Conservation (phyloP, 352 stramenopile genomes). For the Hyaloperonospora arabidopsidis region DNA sequence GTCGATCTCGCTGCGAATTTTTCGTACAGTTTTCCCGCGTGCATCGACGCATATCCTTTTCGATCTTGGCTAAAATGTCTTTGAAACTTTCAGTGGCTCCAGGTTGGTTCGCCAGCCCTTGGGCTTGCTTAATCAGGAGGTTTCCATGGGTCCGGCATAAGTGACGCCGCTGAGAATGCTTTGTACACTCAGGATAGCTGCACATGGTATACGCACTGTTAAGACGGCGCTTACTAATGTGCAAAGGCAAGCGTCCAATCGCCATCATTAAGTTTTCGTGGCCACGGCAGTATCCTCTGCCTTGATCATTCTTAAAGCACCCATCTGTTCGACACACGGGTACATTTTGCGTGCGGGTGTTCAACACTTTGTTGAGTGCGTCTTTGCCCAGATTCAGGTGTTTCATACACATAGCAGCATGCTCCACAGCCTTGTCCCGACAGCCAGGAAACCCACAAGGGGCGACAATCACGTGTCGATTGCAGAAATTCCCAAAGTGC, state of each 20-base stretch:
- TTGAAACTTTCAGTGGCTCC: slow-evolving; percentile 50
- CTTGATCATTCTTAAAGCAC: slow-evolving; percentile 86
- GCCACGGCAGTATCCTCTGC: slow-evolving; percentile 71
- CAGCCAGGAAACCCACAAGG: slow-evolving; percentile 82
- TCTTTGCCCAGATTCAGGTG: slow-evolving; percentile 65
- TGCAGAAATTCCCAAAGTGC: slow-evolving; percentile 79
- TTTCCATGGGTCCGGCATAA: slow-evolving; percentile 83
- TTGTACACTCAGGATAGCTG: slow-evolving; percentile 73
- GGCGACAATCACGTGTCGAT: slow-evolving; percentile 78
- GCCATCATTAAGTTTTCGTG: slow-evolving; percentile 85
- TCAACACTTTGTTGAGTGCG: slow-evolving; percentile 54
- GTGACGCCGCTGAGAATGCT: slow-evolving; percentile 80
- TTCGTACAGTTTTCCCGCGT: slow-evolving; percentile 75
- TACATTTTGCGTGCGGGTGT: slow-evolving; percentile 62
- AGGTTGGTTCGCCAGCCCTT: slow-evolving; percentile 46
- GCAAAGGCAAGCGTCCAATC: slow-evolving; percentile 55
- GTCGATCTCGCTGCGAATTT: slow-evolving; percentile 78
- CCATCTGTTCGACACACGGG: slow-evolving; percentile 64
- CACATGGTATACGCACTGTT: slow-evolving; percentile 88
- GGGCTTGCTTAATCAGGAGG: slow-evolving; percentile 62
- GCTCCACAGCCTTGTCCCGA: slow-evolving; percentile 57
- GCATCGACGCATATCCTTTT: slow-evolving; percentile 74
- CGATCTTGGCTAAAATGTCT: slow-evolving; percentile 55
- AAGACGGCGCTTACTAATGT: slow-evolving; percentile 78
- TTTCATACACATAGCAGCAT: slow-evolving; percentile 64